These are phyloP conservation scores for Aspergillus spinulosporus DNA, from an alignment of 2,329 filamentous ascomycete genomes.

Conservation along the genomic window DNA sequence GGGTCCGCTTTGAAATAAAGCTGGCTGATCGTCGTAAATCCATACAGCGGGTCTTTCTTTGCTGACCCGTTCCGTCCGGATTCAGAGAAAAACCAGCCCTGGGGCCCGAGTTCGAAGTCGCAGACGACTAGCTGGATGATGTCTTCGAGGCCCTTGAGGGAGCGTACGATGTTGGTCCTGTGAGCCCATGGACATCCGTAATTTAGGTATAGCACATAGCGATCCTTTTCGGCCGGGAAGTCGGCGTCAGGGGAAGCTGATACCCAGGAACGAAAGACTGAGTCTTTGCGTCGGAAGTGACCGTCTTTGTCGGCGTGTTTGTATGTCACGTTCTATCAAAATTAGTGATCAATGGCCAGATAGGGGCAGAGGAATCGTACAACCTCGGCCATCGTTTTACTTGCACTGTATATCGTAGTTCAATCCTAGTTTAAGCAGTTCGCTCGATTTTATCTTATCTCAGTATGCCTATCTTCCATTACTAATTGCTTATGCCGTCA, in stretches of 20 bases:
- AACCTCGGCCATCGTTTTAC: not conserved
- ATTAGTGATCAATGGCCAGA: not conserved
- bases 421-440: too few species aligned
- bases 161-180: slow-evolving; percentile 49
- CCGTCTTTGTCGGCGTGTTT: slow-evolving; percentile 49
- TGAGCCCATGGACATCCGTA: slow-evolving; percentile 65
- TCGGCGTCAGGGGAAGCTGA: slow-evolving; percentile 52
- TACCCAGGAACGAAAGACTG: slow-evolving; percentile 58
- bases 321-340: slow-evolving; percentile 26
- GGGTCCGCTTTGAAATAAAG: slow-evolving; percentile 72
- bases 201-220: slow-evolving; percentile 64
- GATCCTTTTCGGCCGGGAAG: slow-evolving; percentile 60
- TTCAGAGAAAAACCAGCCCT: slow-evolving; percentile 72
- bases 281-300: slow-evolving; percentile 55
- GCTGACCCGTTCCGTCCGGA: slow-evolving; percentile 56
- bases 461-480: not conserved
- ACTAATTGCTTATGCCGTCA: not conserved
- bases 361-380: not conserved
- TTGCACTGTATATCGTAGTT: not conserved
- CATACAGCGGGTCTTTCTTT: slow-evolving; percentile 67
- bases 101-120: slow-evolving; percentile 39
- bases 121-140: slow-evolving; percentile 51
- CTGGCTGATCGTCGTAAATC: slow-evolving; percentile 69
- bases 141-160: slow-evolving; percentile 53
- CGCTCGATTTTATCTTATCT: too few species aligned